Conservation (phyloP, 495 filamentous ascomycete genomes). For the Aspergillus diversus region DNA sequence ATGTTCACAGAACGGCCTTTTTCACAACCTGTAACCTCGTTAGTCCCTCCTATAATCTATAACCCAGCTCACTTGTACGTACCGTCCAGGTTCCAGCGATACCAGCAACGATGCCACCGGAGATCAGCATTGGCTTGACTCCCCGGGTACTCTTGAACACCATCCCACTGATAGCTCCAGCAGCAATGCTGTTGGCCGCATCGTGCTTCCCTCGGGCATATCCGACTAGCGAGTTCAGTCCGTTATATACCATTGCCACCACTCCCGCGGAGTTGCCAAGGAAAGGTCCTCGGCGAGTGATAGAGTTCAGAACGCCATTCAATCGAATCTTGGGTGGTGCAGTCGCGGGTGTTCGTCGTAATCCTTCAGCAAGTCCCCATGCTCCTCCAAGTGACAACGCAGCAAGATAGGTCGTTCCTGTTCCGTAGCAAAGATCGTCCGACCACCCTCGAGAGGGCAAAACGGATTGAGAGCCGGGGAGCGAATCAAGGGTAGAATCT, state of each 20-base stretch:
- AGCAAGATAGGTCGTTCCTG: conserved; percentile 87
- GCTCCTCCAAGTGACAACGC: conserved; percentile 84
- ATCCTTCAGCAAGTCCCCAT: conserved; percentile 89
- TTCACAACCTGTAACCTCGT: conserved; percentile 54
- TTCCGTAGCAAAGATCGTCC: conserved; percentile 97
- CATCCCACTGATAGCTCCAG: conserved; percentile 86
- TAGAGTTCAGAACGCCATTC: conserved; percentile 89
- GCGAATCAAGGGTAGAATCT: conserved; percentile 83
- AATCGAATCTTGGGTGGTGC: conserved; percentile 88
- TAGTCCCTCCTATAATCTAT: conserved; percentile 29
- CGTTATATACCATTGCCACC: conserved; percentile 92
- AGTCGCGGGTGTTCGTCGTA: conserved; percentile 68
- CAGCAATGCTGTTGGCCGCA: conserved; percentile 80
- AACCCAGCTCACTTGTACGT: conserved; percentile 41
- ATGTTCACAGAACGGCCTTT: conserved; percentile 57
- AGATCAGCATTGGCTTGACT: conserved; percentile 88
- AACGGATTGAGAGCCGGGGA: conserved; percentile 83
- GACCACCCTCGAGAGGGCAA: conserved; percentile 96
- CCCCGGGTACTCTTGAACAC: conserved; percentile 95
- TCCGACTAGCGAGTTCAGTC: conserved; percentile 89
- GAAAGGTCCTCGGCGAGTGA: conserved; percentile 94
- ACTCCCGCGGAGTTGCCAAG: conserved; percentile 94
- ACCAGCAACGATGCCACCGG: conserved; percentile 80
- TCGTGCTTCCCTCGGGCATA: conserved; percentile 89
- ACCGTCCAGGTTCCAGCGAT: conserved; percentile 90